Evolutionary conservation across 2,329 filamentous ascomycete genomes (phyloP), one percentile per base, ranked within the genome.

Genomic region (Fusarium torulosum): DNA sequence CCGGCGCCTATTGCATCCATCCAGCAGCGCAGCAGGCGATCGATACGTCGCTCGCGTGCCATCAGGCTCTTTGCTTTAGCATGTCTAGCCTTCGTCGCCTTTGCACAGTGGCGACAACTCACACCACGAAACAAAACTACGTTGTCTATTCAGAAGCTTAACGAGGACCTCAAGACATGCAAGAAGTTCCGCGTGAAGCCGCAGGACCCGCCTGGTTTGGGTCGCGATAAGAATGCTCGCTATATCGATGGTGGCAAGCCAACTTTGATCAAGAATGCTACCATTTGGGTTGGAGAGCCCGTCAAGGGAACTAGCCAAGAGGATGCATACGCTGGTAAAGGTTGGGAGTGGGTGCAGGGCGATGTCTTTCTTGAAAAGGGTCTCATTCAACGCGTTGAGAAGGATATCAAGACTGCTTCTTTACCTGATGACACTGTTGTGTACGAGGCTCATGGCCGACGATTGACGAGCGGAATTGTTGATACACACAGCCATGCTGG

Each of bases 401-500:
- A 76, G 4, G 75, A 78, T 29, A 86, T 89, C 45, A 74, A 78
- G 0, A 57, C 75, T 9, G 70, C 74, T 4, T 75, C 77, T 1
- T 71, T 90, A 25, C 79, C 86, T 2, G 71, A 81, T 4, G 80
- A 85, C 46, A 82, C 80, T 0, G 65, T 84, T 6, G 71, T 88
- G 10, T 89, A 83, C 74, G 81, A 91, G 53, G 88, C 87, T 6
- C 75, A 82, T 25, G 88, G 90, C 2, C 84, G 87, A 4, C 86
- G 83, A 57, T 78, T 92, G 20, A 92, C 90, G 0, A 82, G 83
- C 9, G 90, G 90, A 17, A 88, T 92, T 69, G 86, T 92, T 46
- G 90, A 92, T 72, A 91, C 91, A 87, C 90, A 92, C 76, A 88
- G 84, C 33, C 90, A 92, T 72, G 83, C 88, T 3, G 88, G 89